Base-by-base conservation (phyloP, 371 early-diverging fungal species). In the Batkoa obscura region DNA sequence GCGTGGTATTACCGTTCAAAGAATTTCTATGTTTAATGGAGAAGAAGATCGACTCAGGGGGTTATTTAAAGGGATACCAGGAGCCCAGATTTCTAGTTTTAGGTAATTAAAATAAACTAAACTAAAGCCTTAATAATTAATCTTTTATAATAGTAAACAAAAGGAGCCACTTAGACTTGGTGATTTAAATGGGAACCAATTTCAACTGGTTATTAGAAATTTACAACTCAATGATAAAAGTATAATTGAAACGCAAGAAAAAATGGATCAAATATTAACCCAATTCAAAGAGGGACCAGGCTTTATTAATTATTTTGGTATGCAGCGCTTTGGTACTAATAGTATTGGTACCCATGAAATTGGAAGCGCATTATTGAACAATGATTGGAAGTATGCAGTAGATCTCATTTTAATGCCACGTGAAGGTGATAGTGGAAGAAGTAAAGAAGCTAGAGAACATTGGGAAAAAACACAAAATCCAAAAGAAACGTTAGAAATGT, bases 321-420 rank as follows among this genome's bases (percentile, higher is more conserved):
- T 89, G 86, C 99, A 99, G 68, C 75, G 99, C 38, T 99, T 99
- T 67, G 99, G 99, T 23, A 89, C 90, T 4, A 71, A 81, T 13
- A 66, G 75, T 2, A 73, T 90, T 36, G 73, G 82, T 13, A 94
- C 97, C 2, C 90, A 95, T 63, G 71, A 75, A 10, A 72, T 95
- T 30, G 99, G 99, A 2, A 66, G 81, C 3, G 76, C 76, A 0
- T 71, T 95, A 58, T 66, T 98, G 41, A 68, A 81, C 43, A 76
- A 72, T n/a, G 64, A 93, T 6, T 97, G 81, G 80, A 66, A 73
- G 23, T 68, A 70, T 10, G 91, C 88, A 0, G 75, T 84, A 2
- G 75, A 88, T 17, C 64, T 90, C 50, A 79, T 97, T 54, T 61
- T 97, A 68, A 73, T 66, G 50, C 86, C 85, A 13, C 84, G 90